Evolutionary conservation across 768 basidiomycete species (phyloP).

Genomic region (Boletus speciosus): DNA sequence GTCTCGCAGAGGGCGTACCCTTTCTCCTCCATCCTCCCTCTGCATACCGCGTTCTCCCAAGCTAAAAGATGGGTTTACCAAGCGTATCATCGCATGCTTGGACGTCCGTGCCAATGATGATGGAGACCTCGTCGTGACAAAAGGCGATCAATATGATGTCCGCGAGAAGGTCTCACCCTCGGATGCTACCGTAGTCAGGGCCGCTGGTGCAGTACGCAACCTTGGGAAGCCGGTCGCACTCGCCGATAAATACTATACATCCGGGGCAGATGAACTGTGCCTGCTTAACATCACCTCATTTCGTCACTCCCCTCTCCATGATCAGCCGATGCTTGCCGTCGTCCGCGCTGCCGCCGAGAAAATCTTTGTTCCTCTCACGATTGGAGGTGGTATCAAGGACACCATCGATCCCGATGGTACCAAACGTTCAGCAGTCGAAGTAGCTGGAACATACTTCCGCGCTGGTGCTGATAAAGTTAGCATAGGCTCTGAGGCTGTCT

Average conservation of each 20-base stretch:
- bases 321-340: constrained; percentile 98
- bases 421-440: constrained; percentile 80
- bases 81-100: constrained; percentile 94
- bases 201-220: constrained; percentile 84
- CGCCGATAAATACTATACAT: constrained; percentile 77
- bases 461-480: constrained; percentile 98
- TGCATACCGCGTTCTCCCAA: constrained; percentile 39
- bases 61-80: constrained; percentile 70
- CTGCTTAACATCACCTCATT: constrained; percentile 99
- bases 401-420: constrained; percentile 95
- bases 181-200: constrained; percentile 33
- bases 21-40: constrained; percentile 21
- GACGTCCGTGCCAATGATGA: constrained; percentile 95
- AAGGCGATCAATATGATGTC: constrained; percentile 99
- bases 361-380: constrained; percentile 96
- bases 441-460: constrained; percentile 94
- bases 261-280: constrained; percentile 94
- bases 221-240: constrained; percentile 96
- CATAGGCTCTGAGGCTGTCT: constrained; percentile 94
- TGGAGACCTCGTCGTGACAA: constrained; percentile 97
- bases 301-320: constrained; percentile 89
- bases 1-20: constrained; percentile 41
- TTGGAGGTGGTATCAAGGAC: constrained; percentile 98
- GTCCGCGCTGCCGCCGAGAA: constrained; percentile 85
- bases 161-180: constrained; percentile 63